Evolutionary conservation across 2,329 filamentous ascomycete species (phyloP).

Genomic region (Alternaria rosae): DNA sequence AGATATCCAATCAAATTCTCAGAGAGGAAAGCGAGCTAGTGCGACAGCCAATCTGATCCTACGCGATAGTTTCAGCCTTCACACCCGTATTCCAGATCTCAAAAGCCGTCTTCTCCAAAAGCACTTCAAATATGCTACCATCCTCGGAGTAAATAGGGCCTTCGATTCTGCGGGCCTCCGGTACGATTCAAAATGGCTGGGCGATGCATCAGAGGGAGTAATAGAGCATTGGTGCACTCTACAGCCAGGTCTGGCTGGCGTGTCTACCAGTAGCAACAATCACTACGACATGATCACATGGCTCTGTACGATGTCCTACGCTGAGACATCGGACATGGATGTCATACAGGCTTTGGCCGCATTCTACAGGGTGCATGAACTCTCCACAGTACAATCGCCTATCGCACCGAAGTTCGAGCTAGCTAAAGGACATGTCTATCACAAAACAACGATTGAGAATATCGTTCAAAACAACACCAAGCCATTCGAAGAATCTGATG

Average conservation of each 20-base stretch:
- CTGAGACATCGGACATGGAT: conserved; percentile 28
- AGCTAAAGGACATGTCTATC: conserved; percentile 12
- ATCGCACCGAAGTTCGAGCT: conserved; percentile 6
- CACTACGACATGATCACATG: conserved; percentile 35
- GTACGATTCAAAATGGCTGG: conserved; percentile 36
- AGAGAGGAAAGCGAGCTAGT: conserved; percentile 21
- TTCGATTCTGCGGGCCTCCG: conserved; percentile 12
- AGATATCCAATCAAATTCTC: conserved; percentile 4
- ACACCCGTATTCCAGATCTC: conserved; percentile 11
- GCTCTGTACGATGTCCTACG: conserved; percentile 37
- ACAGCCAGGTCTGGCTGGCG: conserved; percentile 20
- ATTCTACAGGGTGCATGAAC: conserved; percentile 21
- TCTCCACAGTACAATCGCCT: conserved; percentile 21
- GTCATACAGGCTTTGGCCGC: conserved; percentile 31
- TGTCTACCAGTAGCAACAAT: conserved; percentile 1
- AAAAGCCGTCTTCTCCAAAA: conserved; percentile 1
- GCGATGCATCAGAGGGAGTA: conserved; percentile 11
- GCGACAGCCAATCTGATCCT: conserved; percentile 26
- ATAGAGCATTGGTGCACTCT: conserved; percentile 31
- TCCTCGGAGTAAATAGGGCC: conserved; percentile 1
- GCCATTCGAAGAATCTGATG: conserved; percentile 18
- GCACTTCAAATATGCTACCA: conserved; percentile 11
- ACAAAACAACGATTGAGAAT: neutral
- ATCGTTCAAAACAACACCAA: neutral
- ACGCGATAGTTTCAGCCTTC: conserved; percentile 19